phyloP scores from a whole-genome alignment of 352 stramenopile genomes.

The Globisporangium spiculum region DNA sequence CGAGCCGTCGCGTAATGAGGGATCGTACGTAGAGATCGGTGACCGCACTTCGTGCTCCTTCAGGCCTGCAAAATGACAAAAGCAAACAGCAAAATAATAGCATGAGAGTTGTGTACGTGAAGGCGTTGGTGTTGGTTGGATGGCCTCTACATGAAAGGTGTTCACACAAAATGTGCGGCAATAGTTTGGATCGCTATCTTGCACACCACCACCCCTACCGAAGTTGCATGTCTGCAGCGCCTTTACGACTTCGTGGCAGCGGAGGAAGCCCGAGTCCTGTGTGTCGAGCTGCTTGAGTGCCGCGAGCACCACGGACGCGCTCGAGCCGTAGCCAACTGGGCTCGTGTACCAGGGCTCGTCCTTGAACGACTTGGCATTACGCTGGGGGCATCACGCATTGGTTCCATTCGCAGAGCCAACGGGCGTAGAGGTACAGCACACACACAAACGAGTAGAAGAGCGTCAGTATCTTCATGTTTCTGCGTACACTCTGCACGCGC shows the following conservation, averaged over 20 bases:
- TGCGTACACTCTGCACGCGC: neutral
- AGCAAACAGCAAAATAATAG: neutral
- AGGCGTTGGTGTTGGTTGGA: too few species aligned
- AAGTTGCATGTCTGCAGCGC: constrained; percentile 37
- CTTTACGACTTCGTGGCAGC: constrained; percentile 26
- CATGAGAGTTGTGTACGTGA: neutral
- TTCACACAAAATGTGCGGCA: too few species aligned
- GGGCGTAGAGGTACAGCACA: neutral
- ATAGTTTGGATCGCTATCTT: too few species aligned
- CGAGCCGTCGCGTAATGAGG: constrained; percentile 18
- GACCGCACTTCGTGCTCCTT: constrained; percentile 27
- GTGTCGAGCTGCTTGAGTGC: constrained; percentile 42
- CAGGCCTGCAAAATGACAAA: constrained; percentile 18
- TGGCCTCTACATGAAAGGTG: neutral
- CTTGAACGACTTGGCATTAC: constrained; percentile 53
- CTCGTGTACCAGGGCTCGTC: constrained; percentile 56
- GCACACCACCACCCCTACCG: constrained; percentile 14
- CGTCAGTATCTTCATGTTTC: neutral
- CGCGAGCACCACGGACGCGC: constrained; percentile 39
- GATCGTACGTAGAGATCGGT: constrained; percentile 36
- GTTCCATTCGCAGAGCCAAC: neutral
- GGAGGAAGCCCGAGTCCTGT: constrained; percentile 32
- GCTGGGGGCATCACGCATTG: constrained; percentile 18
- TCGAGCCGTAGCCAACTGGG: constrained; percentile 44
- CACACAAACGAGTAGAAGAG: neutral